Conservation (phyloP, 352 stramenopile genomes). For the Globisporangium nunn region DNA sequence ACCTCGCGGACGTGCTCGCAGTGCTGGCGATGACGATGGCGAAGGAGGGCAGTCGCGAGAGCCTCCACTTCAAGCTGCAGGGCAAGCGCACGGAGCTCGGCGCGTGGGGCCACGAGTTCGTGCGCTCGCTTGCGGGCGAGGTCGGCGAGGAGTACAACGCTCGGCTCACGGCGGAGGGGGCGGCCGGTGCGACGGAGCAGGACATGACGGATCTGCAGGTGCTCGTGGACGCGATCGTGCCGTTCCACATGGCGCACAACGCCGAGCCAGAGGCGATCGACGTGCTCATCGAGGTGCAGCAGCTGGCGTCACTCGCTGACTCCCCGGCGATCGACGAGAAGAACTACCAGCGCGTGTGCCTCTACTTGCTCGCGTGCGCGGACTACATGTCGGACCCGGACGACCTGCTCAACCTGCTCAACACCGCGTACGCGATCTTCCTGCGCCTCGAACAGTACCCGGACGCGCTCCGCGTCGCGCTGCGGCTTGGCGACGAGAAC, state of each 20-base stretch:
- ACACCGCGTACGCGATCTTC: conserved; percentile 95
- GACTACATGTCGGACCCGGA: conserved; percentile 99
- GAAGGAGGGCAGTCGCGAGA: conserved; percentile 87
- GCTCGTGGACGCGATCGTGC: conserved; percentile 98
- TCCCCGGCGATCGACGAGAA: conserved; percentile 94
- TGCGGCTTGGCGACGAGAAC: conserved; percentile 87
- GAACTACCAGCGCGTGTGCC: conserved; percentile 97
- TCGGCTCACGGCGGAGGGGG: conserved; percentile 47
- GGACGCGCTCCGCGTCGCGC: conserved; percentile 95
- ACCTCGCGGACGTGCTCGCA: conserved; percentile 84
- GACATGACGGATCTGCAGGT: conserved; percentile 90
- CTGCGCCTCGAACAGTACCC: conserved; percentile 90
- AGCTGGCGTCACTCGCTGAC: conserved; percentile 92
- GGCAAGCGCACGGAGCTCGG: conserved; percentile 90
- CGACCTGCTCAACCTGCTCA: conserved; percentile 89
- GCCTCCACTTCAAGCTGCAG: conserved; percentile 87
- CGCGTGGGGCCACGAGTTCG: conserved; percentile 98
- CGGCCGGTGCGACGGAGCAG: conserved; percentile 35
- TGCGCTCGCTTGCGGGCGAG: conserved; percentile 95
- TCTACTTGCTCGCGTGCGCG: conserved; percentile 97
- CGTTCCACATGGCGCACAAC: conserved; percentile 99
- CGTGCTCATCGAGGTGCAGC: conserved; percentile 98
- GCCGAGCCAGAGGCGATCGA: conserved; percentile 98
- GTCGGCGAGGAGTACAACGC: conserved; percentile 93
- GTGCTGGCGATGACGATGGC: conserved; percentile 99